phyloP scores from a whole-genome alignment of 73 alveolate species.

The Halteria grandinella region DNA sequence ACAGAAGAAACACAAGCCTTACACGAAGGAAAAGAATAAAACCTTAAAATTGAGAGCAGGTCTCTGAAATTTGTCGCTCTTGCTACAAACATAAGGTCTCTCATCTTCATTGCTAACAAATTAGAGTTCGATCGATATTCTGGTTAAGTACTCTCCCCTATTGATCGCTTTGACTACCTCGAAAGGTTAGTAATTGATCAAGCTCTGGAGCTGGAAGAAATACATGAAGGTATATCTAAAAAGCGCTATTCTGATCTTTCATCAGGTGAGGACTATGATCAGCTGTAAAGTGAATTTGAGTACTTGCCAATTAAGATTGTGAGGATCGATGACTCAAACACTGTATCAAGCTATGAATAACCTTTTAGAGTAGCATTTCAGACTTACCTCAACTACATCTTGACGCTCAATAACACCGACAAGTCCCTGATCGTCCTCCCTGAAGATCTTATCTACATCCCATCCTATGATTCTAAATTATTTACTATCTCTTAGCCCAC shows the following conservation, averaged over 20 bases:
- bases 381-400: neutral
- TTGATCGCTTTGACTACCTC: conserved; percentile 8
- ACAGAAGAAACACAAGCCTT: no score
- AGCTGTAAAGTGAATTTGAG: no score
- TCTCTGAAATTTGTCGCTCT: neutral
- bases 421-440: neutral
- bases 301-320: neutral
- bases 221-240: neutral
- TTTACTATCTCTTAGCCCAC: no score
- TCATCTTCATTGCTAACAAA: conserved; percentile 14
- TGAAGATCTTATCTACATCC: conserved; percentile 10
- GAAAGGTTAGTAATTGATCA: neutral
- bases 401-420: neutral
- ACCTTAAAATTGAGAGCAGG: neutral
- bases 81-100: conserved; percentile 20
- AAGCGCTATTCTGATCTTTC: neutral
- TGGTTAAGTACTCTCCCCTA: neutral
- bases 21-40: neutral
- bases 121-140: conserved; percentile 10
- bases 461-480: conserved; percentile 10
- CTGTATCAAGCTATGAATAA: no score
- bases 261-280: no score
- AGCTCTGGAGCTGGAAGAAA: neutral
- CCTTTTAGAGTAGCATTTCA: neutral
- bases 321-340: neutral